A percentile compares a stretch with the other conserved stretches of the same genome.
Conservation (phyloP, 371 early-diverging fungal species). For the Mortierella sp. region DNA sequence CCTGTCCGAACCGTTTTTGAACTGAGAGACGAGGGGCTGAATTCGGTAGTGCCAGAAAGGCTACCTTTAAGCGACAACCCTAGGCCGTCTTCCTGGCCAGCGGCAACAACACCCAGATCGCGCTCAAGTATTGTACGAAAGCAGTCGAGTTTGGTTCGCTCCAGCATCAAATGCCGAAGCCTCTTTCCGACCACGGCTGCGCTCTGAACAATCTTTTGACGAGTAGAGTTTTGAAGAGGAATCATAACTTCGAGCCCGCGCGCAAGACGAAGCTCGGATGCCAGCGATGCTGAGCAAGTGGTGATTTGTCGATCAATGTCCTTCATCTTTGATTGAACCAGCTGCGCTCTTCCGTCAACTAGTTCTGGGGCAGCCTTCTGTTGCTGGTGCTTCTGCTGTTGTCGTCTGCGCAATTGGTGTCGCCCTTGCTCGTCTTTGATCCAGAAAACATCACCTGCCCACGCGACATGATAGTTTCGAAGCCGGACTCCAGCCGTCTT, state of each 20-base stretch:
- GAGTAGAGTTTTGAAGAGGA: constrained; percentile 72
- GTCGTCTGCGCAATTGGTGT: constrained; percentile 31
- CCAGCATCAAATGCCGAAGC: constrained; percentile 64
- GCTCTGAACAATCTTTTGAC: constrained; percentile 66
- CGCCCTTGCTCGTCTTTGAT: constrained; percentile 41
- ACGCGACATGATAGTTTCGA: constrained; percentile 48
- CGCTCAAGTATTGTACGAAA: constrained; percentile 78
- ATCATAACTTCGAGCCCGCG: constrained; percentile 74
- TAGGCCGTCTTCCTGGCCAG: neutral
- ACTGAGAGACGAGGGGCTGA: constrained; percentile 7
- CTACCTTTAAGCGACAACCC: neutral
- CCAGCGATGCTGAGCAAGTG: constrained; percentile 31
- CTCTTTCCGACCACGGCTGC: constrained; percentile 67
- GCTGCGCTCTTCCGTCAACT: constrained; percentile 27
- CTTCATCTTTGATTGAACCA: constrained; percentile 33
- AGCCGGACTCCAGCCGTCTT: constrained; percentile 74
- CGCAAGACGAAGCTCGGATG: constrained; percentile 64
- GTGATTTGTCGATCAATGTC: constrained; percentile 40
- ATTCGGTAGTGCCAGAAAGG: constrained; percentile 18
- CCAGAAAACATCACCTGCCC: constrained; percentile 42
- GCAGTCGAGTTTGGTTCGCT: constrained; percentile 73
- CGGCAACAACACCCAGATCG: constrained; percentile 58
- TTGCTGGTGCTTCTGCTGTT: constrained; percentile 39
- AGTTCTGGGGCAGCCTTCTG: constrained; percentile 39
- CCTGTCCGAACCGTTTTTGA: constrained; percentile 3